Evolutionary conservation across 225 moss, liverwort and hornwort genomes (phyloP), one percentile per base, ranked within the genome.

Genomic region (Antitrichia curtipendula): DNA sequence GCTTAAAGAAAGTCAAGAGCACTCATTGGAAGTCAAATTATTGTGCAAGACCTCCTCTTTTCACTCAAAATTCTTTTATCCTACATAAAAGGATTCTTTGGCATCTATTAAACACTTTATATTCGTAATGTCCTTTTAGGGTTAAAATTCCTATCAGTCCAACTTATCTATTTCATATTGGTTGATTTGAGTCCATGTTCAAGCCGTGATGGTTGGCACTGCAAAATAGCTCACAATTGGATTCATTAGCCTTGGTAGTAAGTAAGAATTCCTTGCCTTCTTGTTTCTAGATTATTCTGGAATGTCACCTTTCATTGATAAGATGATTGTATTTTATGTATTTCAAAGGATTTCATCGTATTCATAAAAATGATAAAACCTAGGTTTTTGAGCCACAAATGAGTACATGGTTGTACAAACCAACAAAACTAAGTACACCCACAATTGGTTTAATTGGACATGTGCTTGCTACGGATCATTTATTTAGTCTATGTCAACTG

Each of bases 401-500:
- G 6, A 27, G 16, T 43, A 43, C 4, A 71, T 15, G 16, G 16
- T 71, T 43, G 8, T 9, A 27, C 6, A 27, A 3, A 71, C 9
- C 6, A 27, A 41, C 5, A 71, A 71, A 41, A 71, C 27, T 71
- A 8, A 15, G 3, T 41, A 25, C 5, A 70, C 5, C 8, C 2
- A 25, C 41, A 71, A 27, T 27, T 27, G 9, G 5, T 71, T 9
- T 41, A 43, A 27, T 27, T 43, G 9, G 16, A 43, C 3, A 15
- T 43, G 5, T 43, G 6, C 45, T n/a, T n/a, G n/a, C 45, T 45
- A 45, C 6, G 5, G 2, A 0, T 71, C 9, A 27, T 71, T 71
- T 27, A 16, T 43, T 27, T 27, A 16, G 3, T 25, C 9, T 71
- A 9, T 16, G 1, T 0, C 3, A 0, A 41, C 16, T 2, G n/a